These are phyloP conservation scores for Sporothrix inflata DNA, from an alignment of 2,329 filamentous ascomycete species.

Conservation along the genomic window DNA sequence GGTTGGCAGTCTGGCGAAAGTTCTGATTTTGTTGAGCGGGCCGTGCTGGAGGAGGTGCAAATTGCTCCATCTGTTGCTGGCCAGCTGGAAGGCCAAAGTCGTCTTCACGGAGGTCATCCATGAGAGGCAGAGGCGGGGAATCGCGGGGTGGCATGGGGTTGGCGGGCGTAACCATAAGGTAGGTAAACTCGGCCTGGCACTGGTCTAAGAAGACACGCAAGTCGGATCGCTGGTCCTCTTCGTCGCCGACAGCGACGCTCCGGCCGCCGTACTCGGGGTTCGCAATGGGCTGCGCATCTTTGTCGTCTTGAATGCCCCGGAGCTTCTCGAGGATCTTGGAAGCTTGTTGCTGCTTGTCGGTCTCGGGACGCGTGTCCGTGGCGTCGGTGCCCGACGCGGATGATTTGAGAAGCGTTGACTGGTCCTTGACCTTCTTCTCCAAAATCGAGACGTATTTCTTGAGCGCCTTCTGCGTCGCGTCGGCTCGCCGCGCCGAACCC, in stretches of 20 bases:
- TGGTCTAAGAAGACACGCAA: constrained; percentile 66
- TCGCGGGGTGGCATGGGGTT: constrained; percentile 69
- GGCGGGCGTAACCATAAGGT: constrained; percentile 68
- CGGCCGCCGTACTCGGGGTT: constrained; percentile 51
- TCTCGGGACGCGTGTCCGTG: constrained; percentile 41
- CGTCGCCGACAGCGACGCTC: constrained; percentile 51
- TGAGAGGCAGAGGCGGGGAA: constrained; percentile 56
- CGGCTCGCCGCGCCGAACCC: constrained; percentile 82
- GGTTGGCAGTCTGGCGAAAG: constrained; percentile 39
- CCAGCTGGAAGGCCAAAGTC: constrained; percentile 53
- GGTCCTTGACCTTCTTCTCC: constrained; percentile 83
- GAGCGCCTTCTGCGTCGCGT: constrained; percentile 84
- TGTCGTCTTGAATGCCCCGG: constrained; percentile 42
- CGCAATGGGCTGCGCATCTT: constrained; percentile 45
- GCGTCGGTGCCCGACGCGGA: constrained; percentile 44
- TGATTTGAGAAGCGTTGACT: constrained; percentile 70
- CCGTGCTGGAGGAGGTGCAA: neutral
- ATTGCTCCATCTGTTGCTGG: constrained; percentile 45
- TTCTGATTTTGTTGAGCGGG: constrained; percentile 43
- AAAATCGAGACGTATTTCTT: constrained; percentile 90
- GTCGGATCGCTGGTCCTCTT: constrained; percentile 55
- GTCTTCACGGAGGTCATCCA: constrained; percentile 61
- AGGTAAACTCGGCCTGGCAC: constrained; percentile 68
- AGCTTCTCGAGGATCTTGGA: constrained; percentile 44
- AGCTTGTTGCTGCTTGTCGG: constrained; percentile 55